Conservation (phyloP, 208 protist genomes). For the Trypanosoma avium region DNA sequence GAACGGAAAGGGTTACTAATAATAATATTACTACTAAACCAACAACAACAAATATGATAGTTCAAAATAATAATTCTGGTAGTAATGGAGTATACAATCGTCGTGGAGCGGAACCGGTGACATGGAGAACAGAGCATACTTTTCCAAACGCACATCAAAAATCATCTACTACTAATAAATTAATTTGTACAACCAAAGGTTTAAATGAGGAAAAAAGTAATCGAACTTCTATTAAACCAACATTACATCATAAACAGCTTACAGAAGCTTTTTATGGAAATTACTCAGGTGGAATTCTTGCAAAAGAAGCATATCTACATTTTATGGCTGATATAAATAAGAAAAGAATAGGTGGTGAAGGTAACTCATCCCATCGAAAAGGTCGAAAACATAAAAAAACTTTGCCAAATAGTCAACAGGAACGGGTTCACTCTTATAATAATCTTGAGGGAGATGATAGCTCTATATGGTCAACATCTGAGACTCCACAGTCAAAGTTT, state of each 20-base stretch:
- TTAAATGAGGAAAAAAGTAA: not conserved
- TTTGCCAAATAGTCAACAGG: not conserved
- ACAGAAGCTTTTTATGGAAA: conserved; percentile 68
- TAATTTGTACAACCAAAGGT: not conserved
- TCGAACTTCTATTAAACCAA: not conserved
- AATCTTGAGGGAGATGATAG: not conserved
- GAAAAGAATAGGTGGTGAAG: not conserved
- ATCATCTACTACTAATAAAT: not conserved
- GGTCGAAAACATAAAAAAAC: not conserved
- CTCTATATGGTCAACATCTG: conserved; percentile 6
- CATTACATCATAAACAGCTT: conserved; percentile 61
- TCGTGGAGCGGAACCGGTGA: conserved; percentile 2
- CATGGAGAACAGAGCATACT: not conserved
- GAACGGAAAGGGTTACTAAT: too few relatives aligned
- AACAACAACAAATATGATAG: too few relatives aligned
- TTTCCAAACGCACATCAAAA: not conserved
- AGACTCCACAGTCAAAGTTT: not conserved
- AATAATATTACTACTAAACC: too few relatives aligned
- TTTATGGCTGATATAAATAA: conserved; percentile 35
- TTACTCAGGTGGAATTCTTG: conserved; percentile 51
- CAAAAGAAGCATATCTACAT: conserved; percentile 64
- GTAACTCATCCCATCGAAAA: not conserved
- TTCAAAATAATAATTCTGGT: not conserved
- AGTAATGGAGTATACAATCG: not conserved
- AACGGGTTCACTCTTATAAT: not conserved